A percentile compares a stretch with the other conserved stretches of the same genome.
phyloP scores from a whole-genome alignment of 371 early-diverging fungal species.

The Funneliformis caledonium region DNA sequence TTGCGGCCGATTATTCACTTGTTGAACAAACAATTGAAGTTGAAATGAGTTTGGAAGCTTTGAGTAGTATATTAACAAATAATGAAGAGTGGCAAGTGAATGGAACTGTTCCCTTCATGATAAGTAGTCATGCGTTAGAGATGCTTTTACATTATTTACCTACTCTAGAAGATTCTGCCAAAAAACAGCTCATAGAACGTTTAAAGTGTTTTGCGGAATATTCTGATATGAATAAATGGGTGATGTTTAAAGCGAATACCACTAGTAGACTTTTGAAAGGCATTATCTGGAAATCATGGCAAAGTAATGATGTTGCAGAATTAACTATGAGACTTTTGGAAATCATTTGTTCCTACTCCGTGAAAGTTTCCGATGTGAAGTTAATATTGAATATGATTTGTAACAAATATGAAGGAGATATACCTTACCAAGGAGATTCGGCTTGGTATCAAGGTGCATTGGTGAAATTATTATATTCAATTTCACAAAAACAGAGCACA shows the following conservation, averaged over 20 bases:
- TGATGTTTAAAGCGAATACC: conserved; percentile 35
- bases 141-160: conserved; percentile 38
- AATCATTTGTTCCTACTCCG: conserved; percentile 41
- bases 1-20: neutral
- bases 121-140: conserved; percentile 20
- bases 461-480: conserved; percentile 40
- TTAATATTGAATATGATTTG: conserved; percentile 42
- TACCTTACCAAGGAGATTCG: neutral
- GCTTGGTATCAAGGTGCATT: conserved; percentile 41
- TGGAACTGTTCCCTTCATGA: conserved; percentile 7
- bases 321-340: conserved; percentile 41
- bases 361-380: conserved; percentile 42
- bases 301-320: conserved; percentile 14
- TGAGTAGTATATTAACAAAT: neutral
- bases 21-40: neutral
- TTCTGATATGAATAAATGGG: conserved; percentile 44
- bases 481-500: conserved; percentile 49
- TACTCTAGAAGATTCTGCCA: conserved; percentile 28
- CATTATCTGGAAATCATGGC: conserved; percentile 6
- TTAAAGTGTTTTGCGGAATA: conserved; percentile 39
- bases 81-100: conserved; percentile 31
- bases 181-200: conserved; percentile 39
- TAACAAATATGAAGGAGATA: conserved; percentile 21
- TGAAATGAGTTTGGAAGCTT: neutral
- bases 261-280: conserved; percentile 36